A percentile compares a stretch with the other conserved stretches of the same genome.
Evolutionary conservation across 495 filamentous ascomycete genomes (phyloP).

Genomic region (Ramalina intermedia): DNA sequence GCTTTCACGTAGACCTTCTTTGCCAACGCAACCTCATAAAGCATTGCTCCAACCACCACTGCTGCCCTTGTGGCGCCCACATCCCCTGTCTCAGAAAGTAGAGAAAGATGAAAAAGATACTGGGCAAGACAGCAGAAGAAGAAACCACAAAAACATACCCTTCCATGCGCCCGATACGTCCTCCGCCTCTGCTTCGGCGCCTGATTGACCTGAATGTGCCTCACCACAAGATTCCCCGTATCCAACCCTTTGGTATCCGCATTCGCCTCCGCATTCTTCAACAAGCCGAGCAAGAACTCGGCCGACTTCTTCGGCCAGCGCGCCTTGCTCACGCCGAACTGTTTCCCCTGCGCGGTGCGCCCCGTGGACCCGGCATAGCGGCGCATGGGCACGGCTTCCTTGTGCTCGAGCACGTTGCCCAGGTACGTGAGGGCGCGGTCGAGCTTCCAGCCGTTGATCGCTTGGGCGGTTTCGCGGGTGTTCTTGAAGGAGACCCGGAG

Average conservation of each 20-base stretch:
- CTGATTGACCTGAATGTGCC: conserved; percentile 99
- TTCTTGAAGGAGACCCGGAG: conserved; percentile 99
- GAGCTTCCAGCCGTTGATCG: conserved; percentile 98
- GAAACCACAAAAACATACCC: conserved; percentile 50
- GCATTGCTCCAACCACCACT: no score
- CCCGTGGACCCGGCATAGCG: conserved; percentile 89
- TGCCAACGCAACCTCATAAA: no score
- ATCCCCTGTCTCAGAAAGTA: no score
- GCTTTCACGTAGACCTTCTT: no score
- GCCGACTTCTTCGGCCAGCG: conserved; percentile 99
- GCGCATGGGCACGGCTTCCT: conserved; percentile 93
- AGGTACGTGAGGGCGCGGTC: conserved; percentile 86
- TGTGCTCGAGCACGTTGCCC: conserved; percentile 89
- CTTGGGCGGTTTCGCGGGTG: conserved; percentile 97
- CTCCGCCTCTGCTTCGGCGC: conserved; percentile 94
- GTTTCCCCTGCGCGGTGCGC: conserved; percentile 92
- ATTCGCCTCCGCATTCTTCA: conserved; percentile 99
- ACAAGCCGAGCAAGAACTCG: conserved; percentile 88
- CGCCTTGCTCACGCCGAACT: conserved; percentile 90
- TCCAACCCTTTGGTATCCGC: conserved; percentile 98
- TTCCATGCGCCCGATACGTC: conserved; percentile 98
- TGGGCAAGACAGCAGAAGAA: background rate
- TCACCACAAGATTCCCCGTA: conserved; percentile 87
- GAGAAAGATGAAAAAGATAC: no score
- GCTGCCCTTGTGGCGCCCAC: no score